Conservation (phyloP, 2,329 filamentous ascomycete species). For the Pseudocercospora eumusae region DNA sequence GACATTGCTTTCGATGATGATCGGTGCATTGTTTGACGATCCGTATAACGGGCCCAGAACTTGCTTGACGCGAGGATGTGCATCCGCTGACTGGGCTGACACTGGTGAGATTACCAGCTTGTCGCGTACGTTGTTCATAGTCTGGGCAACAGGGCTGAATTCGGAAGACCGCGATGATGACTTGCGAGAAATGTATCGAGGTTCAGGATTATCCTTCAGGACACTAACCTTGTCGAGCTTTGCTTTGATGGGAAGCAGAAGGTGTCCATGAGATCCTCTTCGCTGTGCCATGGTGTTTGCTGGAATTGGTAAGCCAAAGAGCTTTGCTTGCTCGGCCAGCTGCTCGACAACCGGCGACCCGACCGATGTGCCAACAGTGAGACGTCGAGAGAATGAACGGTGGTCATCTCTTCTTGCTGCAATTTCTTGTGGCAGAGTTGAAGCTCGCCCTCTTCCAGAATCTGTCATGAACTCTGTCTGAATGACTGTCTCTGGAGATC, state of each 20-base stretch:
- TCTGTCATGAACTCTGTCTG: background rate
- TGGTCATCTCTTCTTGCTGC: background rate
- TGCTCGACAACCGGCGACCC: conserved; percentile 16
- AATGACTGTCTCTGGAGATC: conserved; percentile 16
- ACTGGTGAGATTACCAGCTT: background rate
- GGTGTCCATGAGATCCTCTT: conserved; percentile 27
- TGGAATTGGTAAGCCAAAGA: conserved; percentile 24
- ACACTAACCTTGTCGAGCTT: conserved; percentile 27
- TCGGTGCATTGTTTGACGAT: background rate
- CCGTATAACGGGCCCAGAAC: background rate
- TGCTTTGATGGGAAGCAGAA: conserved; percentile 29
- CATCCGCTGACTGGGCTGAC: background rate
- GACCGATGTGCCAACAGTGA: conserved; percentile 11
- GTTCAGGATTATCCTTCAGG: conserved; percentile 14
- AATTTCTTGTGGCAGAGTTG: background rate
- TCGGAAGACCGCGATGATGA: conserved; percentile 5
- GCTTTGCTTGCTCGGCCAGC: conserved; percentile 24
- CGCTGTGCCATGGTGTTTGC: conserved; percentile 26
- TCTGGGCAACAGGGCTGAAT: conserved; percentile 11
- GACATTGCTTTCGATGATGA: background rate
- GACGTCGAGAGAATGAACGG: conserved; percentile 4
- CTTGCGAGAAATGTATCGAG: background rate
- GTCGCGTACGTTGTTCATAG: conserved; percentile 10
- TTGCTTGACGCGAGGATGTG: background rate
- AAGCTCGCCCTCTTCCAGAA: background rate